These are phyloP conservation scores for Orbilia quercus DNA, from an alignment of 2,329 filamentous ascomycete genomes.

Conservation along the genomic window DNA sequence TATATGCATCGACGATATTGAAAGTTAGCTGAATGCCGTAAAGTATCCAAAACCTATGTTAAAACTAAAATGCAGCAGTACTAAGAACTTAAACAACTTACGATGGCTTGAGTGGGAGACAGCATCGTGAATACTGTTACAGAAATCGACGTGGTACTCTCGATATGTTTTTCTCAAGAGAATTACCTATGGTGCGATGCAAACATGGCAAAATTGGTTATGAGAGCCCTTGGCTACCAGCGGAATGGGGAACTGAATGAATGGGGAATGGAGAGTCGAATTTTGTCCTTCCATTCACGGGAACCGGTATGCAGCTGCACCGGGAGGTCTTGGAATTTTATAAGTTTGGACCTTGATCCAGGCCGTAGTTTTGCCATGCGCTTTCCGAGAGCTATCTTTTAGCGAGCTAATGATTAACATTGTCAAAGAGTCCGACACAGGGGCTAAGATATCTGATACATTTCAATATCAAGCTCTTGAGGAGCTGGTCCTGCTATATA, in stretches of 20 bases:
- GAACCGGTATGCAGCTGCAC: constrained; percentile 17
- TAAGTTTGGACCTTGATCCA: constrained; percentile 45
- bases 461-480: constrained; percentile 13
- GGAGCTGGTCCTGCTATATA: background rate
- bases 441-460: constrained; percentile 42
- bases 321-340: constrained; percentile 44
- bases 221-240: constrained; percentile 24
- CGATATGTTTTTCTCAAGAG: constrained; percentile 17
- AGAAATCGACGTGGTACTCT: too few relatives aligned
- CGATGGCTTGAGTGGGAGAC: constrained; percentile 42
- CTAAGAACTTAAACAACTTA: constrained; percentile 18
- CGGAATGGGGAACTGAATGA: constrained; percentile 14
- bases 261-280: too few relatives aligned
- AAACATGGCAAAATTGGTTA: constrained; percentile 32
- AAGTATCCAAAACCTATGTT: background rate
- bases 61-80: background rate
- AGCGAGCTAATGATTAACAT: constrained; percentile 50
- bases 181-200: constrained; percentile 20
- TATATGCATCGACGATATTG: constrained; percentile 1
- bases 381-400: constrained; percentile 42
- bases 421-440: constrained; percentile 35
- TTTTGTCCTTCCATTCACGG: constrained; percentile 51
- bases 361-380: constrained; percentile 22
- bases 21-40: background rate
- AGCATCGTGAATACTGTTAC: constrained; percentile 25